Conservation (phyloP, 768 basidiomycete species). For the Russula brevipes region DNA sequence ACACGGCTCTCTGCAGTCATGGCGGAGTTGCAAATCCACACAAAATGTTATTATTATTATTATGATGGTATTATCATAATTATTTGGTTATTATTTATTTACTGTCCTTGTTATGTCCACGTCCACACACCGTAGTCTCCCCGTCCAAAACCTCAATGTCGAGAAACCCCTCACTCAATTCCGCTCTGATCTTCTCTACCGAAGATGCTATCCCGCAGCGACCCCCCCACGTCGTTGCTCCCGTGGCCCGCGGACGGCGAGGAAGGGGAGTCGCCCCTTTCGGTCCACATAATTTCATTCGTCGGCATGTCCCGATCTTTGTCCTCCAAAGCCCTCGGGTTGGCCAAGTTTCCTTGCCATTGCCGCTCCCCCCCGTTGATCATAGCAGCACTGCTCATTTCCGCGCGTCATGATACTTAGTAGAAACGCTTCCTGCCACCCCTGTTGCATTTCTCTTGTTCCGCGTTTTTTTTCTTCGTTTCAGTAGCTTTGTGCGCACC, state of each 20-base stretch:
- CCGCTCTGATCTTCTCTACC: background rate
- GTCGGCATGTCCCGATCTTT: constrained; percentile 16
- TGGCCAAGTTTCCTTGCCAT: constrained; percentile 2
- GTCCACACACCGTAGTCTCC: background rate
- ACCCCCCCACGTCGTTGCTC: background rate
- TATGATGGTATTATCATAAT: background rate
- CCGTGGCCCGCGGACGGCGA: constrained; percentile 15
- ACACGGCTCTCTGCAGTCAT: constrained; percentile 22
- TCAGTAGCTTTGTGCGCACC: background rate
- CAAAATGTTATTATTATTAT: background rate
- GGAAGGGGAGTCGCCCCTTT: background rate
- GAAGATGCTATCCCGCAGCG: background rate
- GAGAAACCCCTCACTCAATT: constrained; percentile 2
- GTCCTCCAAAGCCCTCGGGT: background rate
- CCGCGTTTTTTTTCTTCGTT: background rate
- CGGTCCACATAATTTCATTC: constrained; percentile 10
- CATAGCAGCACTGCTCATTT: background rate
- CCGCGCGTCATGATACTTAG: background rate
- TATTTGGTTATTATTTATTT: constrained; percentile 9
- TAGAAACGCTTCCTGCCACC: background rate
- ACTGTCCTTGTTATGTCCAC: background rate
- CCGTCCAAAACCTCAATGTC: background rate
- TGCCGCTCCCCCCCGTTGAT: constrained; percentile 10
- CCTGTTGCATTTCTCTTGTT: background rate
- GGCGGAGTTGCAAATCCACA: constrained; percentile 24